Conservation (phyloP, 1,284 basidiomycete genomes). For the Fomitopsis betulina region DNA sequence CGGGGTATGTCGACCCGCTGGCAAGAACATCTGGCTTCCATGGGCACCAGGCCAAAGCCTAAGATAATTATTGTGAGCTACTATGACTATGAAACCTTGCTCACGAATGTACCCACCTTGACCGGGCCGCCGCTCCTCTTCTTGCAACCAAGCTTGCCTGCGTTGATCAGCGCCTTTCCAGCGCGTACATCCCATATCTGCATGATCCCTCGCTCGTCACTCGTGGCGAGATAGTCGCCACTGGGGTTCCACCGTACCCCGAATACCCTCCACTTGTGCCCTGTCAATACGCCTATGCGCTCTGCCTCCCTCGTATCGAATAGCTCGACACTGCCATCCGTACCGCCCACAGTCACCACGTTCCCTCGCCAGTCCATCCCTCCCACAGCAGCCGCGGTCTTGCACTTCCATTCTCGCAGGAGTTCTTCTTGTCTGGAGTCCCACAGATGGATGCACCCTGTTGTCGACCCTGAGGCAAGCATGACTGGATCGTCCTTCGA, state of each 20-base stretch:
- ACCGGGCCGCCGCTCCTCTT: slow-evolving; percentile 47
- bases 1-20: slow-evolving; percentile 62
- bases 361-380: slow-evolving; percentile 38
- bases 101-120: slow-evolving; percentile 40
- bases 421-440: slow-evolving; percentile 30
- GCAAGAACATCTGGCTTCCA: slow-evolving; percentile 70
- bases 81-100: neutral
- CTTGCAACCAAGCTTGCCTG: slow-evolving; percentile 31
- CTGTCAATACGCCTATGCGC: slow-evolving; percentile 25
- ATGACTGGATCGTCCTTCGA: slow-evolving; percentile 26
- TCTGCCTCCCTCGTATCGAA: slow-evolving; percentile 33
- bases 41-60: slow-evolving; percentile 74
- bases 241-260: slow-evolving; percentile 43
- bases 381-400: slow-evolving; percentile 31
- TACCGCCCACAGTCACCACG: slow-evolving; percentile 37
- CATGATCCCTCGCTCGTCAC: slow-evolving; percentile 38
- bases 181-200: slow-evolving; percentile 43
- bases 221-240: slow-evolving; percentile 36
- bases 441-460: slow-evolving; percentile 37
- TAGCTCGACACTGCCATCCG: slow-evolving; percentile 34
- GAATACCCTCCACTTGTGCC: slow-evolving; percentile 38
- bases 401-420: slow-evolving; percentile 32
- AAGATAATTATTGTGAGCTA: neutral
- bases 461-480: slow-evolving; percentile 36
- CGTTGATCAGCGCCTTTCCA: slow-evolving; percentile 26